Evolutionary conservation across 805 yeast species (phyloP).

Genomic region (Torulaspora maleeae): DNA sequence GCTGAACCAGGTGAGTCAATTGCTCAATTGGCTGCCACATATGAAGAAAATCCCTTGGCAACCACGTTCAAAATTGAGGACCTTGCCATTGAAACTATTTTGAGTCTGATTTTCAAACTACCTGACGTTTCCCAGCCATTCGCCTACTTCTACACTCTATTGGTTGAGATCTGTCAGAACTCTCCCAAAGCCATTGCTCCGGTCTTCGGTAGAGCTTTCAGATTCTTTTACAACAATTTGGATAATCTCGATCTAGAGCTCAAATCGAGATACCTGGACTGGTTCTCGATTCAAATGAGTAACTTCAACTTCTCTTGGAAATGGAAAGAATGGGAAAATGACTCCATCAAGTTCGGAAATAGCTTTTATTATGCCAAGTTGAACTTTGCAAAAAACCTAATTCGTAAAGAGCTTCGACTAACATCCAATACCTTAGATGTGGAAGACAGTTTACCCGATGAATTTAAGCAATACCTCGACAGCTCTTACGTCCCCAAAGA

Average conservation of each 20-base stretch:
- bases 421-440: conserved; percentile 66
- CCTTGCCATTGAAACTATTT: conserved; percentile 74
- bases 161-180: conserved; percentile 82
- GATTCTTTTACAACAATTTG: conserved; percentile 69
- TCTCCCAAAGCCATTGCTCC: conserved; percentile 86
- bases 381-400: conserved; percentile 68
- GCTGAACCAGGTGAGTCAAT: conserved; percentile 72
- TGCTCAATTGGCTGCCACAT: conserved; percentile 54
- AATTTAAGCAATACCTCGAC: conserved; percentile 47
- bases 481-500: conserved; percentile 37
- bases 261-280: conserved; percentile 67
- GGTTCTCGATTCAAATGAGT: conserved; percentile 91
- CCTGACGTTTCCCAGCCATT: conserved; percentile 62
- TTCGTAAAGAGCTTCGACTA: conserved; percentile 77
- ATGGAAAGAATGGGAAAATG: conserved; percentile 89
- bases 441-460: conserved; percentile 62
- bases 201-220: conserved; percentile 85
- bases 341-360: conserved; percentile 44
- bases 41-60: conserved; percentile 37
- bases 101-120: conserved; percentile 70
- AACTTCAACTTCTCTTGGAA: conserved; percentile 96
- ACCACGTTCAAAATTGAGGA: conserved; percentile 93
- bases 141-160: conserved; percentile 76
- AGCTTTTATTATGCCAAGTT: conserved; percentile 64
- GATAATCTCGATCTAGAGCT: conserved; percentile 71